These are phyloP conservation scores for Antitrichia curtipendula DNA, from an alignment of 225 moss, liverwort and hornwort genomes.

Conservation along the genomic window DNA sequence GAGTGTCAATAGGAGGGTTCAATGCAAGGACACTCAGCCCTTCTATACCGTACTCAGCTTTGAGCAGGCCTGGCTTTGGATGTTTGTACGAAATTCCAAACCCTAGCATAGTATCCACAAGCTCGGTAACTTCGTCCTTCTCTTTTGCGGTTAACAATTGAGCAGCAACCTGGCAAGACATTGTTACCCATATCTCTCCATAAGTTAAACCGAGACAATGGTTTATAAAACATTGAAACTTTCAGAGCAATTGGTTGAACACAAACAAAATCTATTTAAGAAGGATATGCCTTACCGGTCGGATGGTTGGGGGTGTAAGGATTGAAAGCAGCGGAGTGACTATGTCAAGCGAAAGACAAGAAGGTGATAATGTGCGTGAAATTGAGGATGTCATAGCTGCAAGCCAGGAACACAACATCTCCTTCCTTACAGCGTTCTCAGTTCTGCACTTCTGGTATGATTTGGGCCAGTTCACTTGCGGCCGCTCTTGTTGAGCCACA, in stretches of 20 bases:
- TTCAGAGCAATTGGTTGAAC: background rate
- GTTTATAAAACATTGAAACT: background rate
- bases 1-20: slow-evolving; percentile 32
- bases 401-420: slow-evolving; percentile 49
- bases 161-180: slow-evolving; percentile 31
- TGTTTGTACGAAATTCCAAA: slow-evolving; percentile 48
- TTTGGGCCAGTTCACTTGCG: slow-evolving; percentile 45
- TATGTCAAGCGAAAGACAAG: slow-evolving; percentile 35
- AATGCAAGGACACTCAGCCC: slow-evolving; percentile 24
- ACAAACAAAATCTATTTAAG: background rate
- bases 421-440: slow-evolving; percentile 31
- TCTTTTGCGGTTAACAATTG: slow-evolving; percentile 39
- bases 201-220: background rate
- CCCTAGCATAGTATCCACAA: slow-evolving; percentile 51
- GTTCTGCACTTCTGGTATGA: slow-evolving; percentile 26
- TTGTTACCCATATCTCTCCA: background rate
- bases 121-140: slow-evolving; percentile 29
- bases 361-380: slow-evolving; percentile 36
- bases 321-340: slow-evolving; percentile 36
- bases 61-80: slow-evolving; percentile 14
- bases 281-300: slow-evolving; percentile 24
- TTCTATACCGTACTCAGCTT: slow-evolving; percentile 9
- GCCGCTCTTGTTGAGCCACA: slow-evolving; percentile 47
- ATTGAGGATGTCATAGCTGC: slow-evolving; percentile 31
- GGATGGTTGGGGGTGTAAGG: slow-evolving; percentile 37